Conservation (phyloP, 768 basidiomycete species). For the Sporobolomyces roseus region DNA sequence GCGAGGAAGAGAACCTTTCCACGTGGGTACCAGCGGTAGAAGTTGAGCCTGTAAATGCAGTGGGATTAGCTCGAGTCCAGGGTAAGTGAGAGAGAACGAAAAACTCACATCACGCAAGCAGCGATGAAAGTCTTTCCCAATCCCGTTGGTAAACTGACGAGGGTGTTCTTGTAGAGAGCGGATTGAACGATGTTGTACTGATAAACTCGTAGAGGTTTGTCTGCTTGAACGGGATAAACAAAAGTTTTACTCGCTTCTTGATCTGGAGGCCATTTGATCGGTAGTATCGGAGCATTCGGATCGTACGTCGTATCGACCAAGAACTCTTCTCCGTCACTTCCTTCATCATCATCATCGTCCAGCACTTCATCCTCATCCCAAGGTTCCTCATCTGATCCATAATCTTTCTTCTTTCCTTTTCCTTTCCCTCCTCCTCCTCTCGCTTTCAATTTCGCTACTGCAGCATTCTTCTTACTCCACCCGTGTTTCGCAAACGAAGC, state of each 20-base stretch:
- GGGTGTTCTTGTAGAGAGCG: conserved; percentile 83
- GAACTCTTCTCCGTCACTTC: conserved; percentile 46
- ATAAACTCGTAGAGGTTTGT: conserved; percentile 81
- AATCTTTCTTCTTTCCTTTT: conserved; percentile 39
- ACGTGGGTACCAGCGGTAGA: conserved; percentile 83
- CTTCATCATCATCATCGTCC: conserved; percentile 57
- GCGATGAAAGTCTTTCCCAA: conserved; percentile 98
- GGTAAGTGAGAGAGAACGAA: conserved; percentile 50
- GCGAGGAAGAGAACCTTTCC: conserved; percentile 93
- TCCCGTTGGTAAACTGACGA: conserved; percentile 92
- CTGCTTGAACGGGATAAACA: conserved; percentile 72
- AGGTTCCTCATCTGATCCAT: conserved; percentile 45
- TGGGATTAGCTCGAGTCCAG: conserved; percentile 60
- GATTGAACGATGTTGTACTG: conserved; percentile 87
- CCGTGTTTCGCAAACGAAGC: conserved; percentile 75
- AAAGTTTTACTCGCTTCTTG: conserved; percentile 75
- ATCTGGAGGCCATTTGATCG: conserved; percentile 75
- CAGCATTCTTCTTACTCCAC: conserved; percentile 50
- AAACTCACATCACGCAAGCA: conserved; percentile 73
- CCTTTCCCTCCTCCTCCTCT: conserved; percentile 57
- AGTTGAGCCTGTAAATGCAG: conserved; percentile 37
- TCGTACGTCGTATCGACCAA: conserved; percentile 53
- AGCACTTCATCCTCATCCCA: conserved; percentile 56
- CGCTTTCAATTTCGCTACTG: conserved; percentile 55
- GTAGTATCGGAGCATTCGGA: conserved; percentile 76